phyloP scores from a whole-genome alignment of 257 asterid genomes.

The Gentiana macrophylla region DNA sequence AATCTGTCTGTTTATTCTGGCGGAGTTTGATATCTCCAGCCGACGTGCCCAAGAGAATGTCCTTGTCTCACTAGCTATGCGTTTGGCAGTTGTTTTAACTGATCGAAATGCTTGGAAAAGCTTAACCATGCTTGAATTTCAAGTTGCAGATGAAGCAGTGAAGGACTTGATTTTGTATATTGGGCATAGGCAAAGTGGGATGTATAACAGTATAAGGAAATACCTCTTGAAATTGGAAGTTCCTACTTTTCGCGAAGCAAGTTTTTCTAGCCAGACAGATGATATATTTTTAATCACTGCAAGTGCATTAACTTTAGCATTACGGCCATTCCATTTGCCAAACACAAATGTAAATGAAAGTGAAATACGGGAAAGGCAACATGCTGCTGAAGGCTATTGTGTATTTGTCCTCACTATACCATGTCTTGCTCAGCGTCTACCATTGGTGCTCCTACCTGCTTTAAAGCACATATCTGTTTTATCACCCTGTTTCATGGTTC shows the following conservation, averaged over 20 bases:
- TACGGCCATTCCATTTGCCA: slow-evolving; percentile 66
- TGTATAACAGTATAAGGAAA: slow-evolving; percentile 52
- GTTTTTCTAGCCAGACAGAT: slow-evolving; percentile 39
- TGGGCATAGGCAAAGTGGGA: slow-evolving; percentile 53
- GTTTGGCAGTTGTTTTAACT: slow-evolving; percentile 71
- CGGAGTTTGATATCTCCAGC: slow-evolving; percentile 41
- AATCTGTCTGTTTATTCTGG: slow-evolving; percentile 57
- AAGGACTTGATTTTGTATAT: slow-evolving; percentile 46
- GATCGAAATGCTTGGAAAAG: slow-evolving; percentile 85
- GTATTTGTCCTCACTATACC: slow-evolving; percentile 70
- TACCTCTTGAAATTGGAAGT: slow-evolving; percentile 55
- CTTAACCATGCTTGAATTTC: slow-evolving; percentile 24
- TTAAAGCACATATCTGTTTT: slow-evolving; percentile 72
- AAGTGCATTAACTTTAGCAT: slow-evolving; percentile 75
- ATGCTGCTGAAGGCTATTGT: slow-evolving; percentile 63
- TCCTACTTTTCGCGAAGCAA: slow-evolving; percentile 34
- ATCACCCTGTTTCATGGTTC: slow-evolving; percentile 62
- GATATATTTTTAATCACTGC: slow-evolving; percentile 67
- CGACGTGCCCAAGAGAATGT: slow-evolving; percentile 32
- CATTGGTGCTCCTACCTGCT: slow-evolving; percentile 76
- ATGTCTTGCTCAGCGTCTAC: slow-evolving; percentile 80
- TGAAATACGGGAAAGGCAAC: slow-evolving; percentile 26
- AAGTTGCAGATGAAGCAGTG: slow-evolving; percentile 46
- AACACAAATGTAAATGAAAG: slow-evolving; percentile 29
- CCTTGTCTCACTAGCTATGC: slow-evolving; percentile 71